Conservation (phyloP, 768 basidiomycete species). For the Suillus weaverae region DNA sequence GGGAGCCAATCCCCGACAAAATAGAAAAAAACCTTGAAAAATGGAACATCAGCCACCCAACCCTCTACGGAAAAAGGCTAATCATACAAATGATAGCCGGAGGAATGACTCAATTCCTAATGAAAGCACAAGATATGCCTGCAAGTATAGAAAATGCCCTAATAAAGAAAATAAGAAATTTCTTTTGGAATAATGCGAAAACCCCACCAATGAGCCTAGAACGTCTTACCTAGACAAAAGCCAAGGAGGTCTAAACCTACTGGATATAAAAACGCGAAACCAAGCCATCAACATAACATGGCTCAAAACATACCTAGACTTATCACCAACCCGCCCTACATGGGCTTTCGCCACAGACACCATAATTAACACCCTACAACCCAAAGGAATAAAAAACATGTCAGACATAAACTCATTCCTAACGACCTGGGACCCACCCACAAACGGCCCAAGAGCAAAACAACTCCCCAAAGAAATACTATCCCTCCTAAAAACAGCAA, state of each 20-base stretch:
- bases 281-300: conserved; percentile 17
- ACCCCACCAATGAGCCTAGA: too few relatives aligned
- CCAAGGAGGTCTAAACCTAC: conserved; percentile 12
- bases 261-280: conserved; percentile 12
- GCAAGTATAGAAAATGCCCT: too few relatives aligned
- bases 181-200: too few relatives aligned
- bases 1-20: too few relatives aligned
- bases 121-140: too few relatives aligned
- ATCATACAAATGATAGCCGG: too few relatives aligned
- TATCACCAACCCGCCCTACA: neutral
- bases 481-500: conserved; percentile 8
- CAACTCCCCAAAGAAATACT: neutral
- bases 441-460: neutral
- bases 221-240: too few relatives aligned
- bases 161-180: too few relatives aligned
- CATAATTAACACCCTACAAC: neutral
- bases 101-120: too few relatives aligned
- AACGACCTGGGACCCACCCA: conserved; percentile 7
- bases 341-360: conserved; percentile 16
- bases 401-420: conserved; percentile 8
- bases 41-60: too few relatives aligned
- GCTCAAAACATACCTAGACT: conserved; percentile 15
- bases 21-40: too few relatives aligned
- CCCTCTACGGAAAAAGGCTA: too few relatives aligned
- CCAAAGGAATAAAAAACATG: neutral